A percentile compares a stretch with the other conserved stretches of the same genome.
Conservation (phyloP, 2,329 filamentous ascomycete genomes). For the Epichloe sylvatica region DNA sequence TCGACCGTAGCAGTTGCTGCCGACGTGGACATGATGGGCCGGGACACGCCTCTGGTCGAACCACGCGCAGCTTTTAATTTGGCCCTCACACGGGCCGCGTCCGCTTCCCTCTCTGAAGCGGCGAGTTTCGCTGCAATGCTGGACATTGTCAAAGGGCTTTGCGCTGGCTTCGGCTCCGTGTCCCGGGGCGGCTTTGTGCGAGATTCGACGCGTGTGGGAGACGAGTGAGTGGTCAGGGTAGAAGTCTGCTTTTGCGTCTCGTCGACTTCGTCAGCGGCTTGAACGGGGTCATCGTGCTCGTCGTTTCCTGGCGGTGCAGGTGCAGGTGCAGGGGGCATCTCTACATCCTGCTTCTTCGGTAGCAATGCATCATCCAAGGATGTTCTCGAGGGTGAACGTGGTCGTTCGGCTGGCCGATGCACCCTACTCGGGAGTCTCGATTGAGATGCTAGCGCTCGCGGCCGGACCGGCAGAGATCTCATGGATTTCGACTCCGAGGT, state of each 20-base stretch:
- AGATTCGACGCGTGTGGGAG: neutral
- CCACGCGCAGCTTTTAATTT: slow-evolving; percentile 43
- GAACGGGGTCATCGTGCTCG: slow-evolving; percentile 1
- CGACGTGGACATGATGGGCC: slow-evolving; percentile 11
- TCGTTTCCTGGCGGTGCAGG: neutral
- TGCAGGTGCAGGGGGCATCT: slow-evolving; percentile 1
- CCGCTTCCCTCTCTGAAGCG: slow-evolving; percentile 50
- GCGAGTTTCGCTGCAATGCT: slow-evolving; percentile 50
- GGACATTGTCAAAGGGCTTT: slow-evolving; percentile 46
- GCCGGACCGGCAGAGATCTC: slow-evolving; percentile 15
- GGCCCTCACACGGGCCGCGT: slow-evolving; percentile 47
- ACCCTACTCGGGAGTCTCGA: slow-evolving; percentile 1
- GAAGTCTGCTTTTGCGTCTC: neutral
- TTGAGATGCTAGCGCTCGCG: slow-evolving; percentile 2
- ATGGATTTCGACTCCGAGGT: slow-evolving; percentile 18
- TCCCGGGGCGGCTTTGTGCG: neutral
- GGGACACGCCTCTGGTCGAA: slow-evolving; percentile 18
- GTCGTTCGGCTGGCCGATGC: slow-evolving; percentile 5
- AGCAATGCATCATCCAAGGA: slow-evolving; percentile 23
- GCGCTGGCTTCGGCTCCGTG: slow-evolving; percentile 21
- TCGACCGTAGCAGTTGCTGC: neutral
- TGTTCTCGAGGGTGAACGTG: slow-evolving; percentile 16
- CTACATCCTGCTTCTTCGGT: slow-evolving; percentile 11
- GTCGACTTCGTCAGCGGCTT: neutral
- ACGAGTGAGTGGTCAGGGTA: neutral